Conservation (phyloP, 2,329 filamentous ascomycete genomes). For the Colletotrichum coccodes region DNA sequence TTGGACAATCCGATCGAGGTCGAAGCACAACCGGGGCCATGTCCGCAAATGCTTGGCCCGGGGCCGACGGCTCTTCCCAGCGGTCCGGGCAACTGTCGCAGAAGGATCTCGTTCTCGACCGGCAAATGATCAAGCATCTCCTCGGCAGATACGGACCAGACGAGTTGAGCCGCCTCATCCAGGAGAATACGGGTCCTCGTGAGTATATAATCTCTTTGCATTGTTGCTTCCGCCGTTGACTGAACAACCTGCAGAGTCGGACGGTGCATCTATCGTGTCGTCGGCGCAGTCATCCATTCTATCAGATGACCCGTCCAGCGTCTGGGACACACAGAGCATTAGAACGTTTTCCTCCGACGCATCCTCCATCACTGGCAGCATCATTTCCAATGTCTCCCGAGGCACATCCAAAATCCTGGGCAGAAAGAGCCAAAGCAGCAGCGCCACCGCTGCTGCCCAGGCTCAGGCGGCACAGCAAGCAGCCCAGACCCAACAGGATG, state of each 20-base stretch:
- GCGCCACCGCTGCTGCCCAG: slow-evolving; percentile 25
- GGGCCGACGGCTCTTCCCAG: slow-evolving; percentile 43
- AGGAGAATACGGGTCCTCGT: slow-evolving; percentile 44
- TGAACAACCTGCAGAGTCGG: slow-evolving; percentile 33
- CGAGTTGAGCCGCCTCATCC: slow-evolving; percentile 44
- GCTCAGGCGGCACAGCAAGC: slow-evolving; percentile 28
- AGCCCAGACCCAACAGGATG: slow-evolving; percentile 17
- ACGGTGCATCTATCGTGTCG: slow-evolving; percentile 47
- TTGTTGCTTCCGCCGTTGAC: neutral
- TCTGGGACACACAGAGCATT: slow-evolving; percentile 49
- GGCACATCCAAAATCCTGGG: slow-evolving; percentile 47
- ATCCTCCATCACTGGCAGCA: slow-evolving; percentile 50
- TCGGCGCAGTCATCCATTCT: slow-evolving; percentile 47
- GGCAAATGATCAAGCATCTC: slow-evolving; percentile 47
- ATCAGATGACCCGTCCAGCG: slow-evolving; percentile 47
- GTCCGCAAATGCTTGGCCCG: slow-evolving; percentile 43
- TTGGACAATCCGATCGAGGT: neutral
- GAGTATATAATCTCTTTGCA: slow-evolving; percentile 34
- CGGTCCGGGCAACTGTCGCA: slow-evolving; percentile 27
- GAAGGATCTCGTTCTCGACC: slow-evolving; percentile 39
- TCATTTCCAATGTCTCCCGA: slow-evolving; percentile 52
- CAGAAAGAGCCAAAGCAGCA: slow-evolving; percentile 36
- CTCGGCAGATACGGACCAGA: slow-evolving; percentile 45
- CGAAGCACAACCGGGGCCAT: slow-evolving; percentile 21
- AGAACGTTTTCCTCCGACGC: slow-evolving; percentile 52